Percentiles rank a stretch among this genome's conserved stretches.
Conservation (phyloP, 768 basidiomycete genomes). For the Amanita rimosa region DNA sequence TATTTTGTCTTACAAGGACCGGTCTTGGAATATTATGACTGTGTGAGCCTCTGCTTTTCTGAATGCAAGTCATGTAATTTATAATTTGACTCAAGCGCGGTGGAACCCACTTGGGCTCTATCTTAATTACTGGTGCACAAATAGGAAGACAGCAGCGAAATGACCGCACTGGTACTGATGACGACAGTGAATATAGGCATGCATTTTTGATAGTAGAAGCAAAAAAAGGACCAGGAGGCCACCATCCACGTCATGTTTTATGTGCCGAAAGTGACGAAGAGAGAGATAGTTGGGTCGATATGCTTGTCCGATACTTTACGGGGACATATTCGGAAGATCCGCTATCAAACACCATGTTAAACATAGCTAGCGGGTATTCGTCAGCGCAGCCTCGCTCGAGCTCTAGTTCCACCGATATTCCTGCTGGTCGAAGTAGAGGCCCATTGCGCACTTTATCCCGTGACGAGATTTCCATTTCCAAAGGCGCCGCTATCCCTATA, state of each 20-base stretch:
- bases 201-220: constrained; percentile 95
- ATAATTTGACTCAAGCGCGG: constrained; percentile 49
- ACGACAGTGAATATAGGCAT: constrained; percentile 92
- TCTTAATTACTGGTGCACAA: constrained; percentile 83
- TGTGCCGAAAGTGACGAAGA: constrained; percentile 95
- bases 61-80: not conserved
- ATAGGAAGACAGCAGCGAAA: constrained; percentile 89
- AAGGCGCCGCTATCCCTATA: constrained; percentile 41
- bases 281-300: constrained; percentile 90
- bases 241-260: constrained; percentile 77
- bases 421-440: constrained; percentile 19
- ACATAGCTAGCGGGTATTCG: constrained; percentile 15
- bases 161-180: constrained; percentile 43
- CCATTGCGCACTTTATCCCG: constrained; percentile 37
- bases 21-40: constrained; percentile 89
- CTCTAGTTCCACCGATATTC: constrained; percentile 28
- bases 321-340: constrained; percentile 73
- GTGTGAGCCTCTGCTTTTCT: constrained; percentile 45
- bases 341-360: constrained; percentile 24
- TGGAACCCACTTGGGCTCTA: constrained; percentile 85
- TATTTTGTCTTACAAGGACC: constrained; percentile 92
- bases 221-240: constrained; percentile 58
- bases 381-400: constrained; percentile 47
- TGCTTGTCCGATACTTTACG: constrained; percentile 80
- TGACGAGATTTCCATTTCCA: constrained; percentile 45